A percentile compares a stretch with the other conserved stretches of the same genome.
These are phyloP conservation scores for Coffea canephora DNA, from an alignment of 257 asterid genomes.

Conservation along the genomic window DNA sequence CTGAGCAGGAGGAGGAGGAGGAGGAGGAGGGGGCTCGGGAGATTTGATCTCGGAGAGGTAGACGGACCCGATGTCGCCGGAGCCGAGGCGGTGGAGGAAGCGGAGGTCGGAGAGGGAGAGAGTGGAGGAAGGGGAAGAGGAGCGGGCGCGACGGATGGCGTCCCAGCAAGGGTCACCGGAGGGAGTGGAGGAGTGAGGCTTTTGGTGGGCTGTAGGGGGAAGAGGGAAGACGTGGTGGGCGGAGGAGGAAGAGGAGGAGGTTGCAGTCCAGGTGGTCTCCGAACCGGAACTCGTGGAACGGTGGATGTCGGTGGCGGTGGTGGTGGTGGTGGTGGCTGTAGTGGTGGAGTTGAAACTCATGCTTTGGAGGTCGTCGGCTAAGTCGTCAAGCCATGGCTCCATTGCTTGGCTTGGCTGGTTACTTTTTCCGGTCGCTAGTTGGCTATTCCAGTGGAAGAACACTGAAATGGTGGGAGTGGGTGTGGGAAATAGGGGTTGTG, in stretches of 20 bases:
- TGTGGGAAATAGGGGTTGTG: neutral
- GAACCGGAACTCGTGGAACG: conserved; percentile 92
- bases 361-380: conserved; percentile 87
- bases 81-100: conserved; percentile 83
- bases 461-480: neutral
- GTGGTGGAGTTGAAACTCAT: conserved; percentile 87
- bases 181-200: conserved; percentile 46
- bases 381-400: conserved; percentile 74
- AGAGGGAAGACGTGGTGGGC: conserved; percentile 31
- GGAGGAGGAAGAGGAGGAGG: conserved; percentile 52
- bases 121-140: conserved; percentile 31
- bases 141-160: conserved; percentile 48
- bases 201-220: conserved; percentile 18
- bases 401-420: conserved; percentile 22
- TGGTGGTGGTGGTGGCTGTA: conserved; percentile 38
- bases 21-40: conserved; percentile 25
- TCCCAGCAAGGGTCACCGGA: conserved; percentile 82
- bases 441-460: no score
- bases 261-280: conserved; percentile 71
- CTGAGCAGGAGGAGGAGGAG: neutral
- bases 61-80: conserved; percentile 96
- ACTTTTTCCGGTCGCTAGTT: no score
- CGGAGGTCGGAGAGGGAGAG: conserved; percentile 76
- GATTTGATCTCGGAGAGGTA: conserved; percentile 76
- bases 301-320: conserved; percentile 62